phyloP scores from a whole-genome alignment of 106 monocot genomes.

The Dendrobium catenatum region DNA sequence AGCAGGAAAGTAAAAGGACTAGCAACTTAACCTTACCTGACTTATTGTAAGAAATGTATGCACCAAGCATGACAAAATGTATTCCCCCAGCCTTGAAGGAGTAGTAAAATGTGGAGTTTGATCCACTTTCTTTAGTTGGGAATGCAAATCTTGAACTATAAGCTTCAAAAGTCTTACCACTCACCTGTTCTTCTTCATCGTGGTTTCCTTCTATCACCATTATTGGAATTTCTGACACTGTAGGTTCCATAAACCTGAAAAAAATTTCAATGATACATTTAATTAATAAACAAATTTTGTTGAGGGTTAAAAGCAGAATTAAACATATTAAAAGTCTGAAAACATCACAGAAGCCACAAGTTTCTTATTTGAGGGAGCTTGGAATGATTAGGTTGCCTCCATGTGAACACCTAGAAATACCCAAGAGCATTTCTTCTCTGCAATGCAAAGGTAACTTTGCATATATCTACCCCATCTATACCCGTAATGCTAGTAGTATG shows the following conservation, averaged over 20 bases:
- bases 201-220: slow-evolving; percentile 96
- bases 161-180: slow-evolving; percentile 55
- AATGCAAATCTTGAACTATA: slow-evolving; percentile 87
- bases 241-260: slow-evolving; percentile 78
- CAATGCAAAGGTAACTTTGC: not conserved
- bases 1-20: not conserved
- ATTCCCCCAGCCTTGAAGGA: slow-evolving; percentile 88
- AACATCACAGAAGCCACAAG: not conserved
- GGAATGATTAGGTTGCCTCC: not conserved
- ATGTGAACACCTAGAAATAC: not conserved
- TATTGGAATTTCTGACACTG: slow-evolving; percentile 55
- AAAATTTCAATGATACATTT: not conserved
- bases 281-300: not conserved
- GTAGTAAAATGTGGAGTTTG: slow-evolving; percentile 72
- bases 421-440: not conserved
- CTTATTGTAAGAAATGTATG: slow-evolving; percentile 53
- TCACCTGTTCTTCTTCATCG: slow-evolving; percentile 67
- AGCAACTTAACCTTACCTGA: slow-evolving; percentile 34
- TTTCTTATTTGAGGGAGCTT: not conserved
- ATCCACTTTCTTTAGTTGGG: slow-evolving; percentile 66
- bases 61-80: slow-evolving; percentile 86
- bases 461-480: not conserved
- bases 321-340: not conserved
- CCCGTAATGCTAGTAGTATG: not conserved
- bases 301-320: not conserved